Evolutionary conservation across 495 filamentous ascomycete genomes (phyloP), one percentile per base, ranked within the genome.

Genomic region (Penicillium coffeae): DNA sequence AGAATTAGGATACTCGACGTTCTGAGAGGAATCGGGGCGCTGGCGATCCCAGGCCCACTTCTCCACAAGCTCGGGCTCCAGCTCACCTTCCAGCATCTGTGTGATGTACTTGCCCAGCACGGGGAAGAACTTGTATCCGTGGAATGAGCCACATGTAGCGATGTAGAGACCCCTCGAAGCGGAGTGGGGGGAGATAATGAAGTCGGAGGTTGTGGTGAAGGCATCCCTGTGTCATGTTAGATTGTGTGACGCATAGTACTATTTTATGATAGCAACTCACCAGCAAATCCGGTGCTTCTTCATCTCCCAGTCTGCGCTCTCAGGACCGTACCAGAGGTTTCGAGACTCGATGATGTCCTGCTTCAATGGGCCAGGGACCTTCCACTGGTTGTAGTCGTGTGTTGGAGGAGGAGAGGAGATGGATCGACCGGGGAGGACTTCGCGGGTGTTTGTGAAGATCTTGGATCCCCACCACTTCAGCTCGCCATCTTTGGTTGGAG

Each of bases 51-150:
- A 84, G 5, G 72, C 76, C 80, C 81, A 84, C 21, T 67, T 68
- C 48, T 63, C 51, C 25, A 42, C 56, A 38, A 75, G 45, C 13
- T 74, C 72, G 1, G 65, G 59, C 16, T 66, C 66, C 2, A 81
- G 55, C 8, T 68, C 60, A 3, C 70, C 75, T 15, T 76, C 64
- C 8, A 85, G 58, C 78, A 82, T 75, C 37, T 77, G 58, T 1
- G 74, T 68, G 22, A 85, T 74, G 52, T 84, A 82, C 20, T 77
- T 69, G 13, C 81, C 81, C 34, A 85, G 66, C 10, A 76, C 73
- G 0, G 81, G 80, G 46, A 83, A 66, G 64, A 85, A 84, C 57
- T 85, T 85, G 65, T 68, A 85, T 21, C 71, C 74, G 50, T 76
- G 76, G 50, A 70, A 74, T 8, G 70, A 70, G 16, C 77, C 77